A percentile compares a stretch with the other conserved stretches of the same genome.
Conservation (phyloP, 2,329 filamentous ascomycete species). For the Tolypocladium capitatum region DNA sequence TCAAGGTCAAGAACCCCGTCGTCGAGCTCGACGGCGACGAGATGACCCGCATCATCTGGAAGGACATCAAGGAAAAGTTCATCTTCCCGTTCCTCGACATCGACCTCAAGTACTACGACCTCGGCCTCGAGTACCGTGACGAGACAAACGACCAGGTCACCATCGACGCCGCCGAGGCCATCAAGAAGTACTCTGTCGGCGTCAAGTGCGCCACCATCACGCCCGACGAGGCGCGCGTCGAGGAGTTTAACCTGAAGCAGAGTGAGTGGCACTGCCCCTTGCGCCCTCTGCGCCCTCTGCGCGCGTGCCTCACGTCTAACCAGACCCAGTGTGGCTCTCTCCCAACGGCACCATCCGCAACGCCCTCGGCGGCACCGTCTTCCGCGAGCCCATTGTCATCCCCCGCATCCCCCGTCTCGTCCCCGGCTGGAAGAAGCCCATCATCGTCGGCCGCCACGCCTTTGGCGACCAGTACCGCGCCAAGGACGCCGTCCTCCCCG, state of each 20-base stretch:
- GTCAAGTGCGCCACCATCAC: slow-evolving; percentile 99
- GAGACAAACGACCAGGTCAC: slow-evolving; percentile 95
- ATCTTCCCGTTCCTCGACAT: slow-evolving; percentile 93
- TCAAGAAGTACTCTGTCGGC: slow-evolving; percentile 97
- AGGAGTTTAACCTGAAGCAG: slow-evolving; percentile 98
- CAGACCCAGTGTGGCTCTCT: slow-evolving; percentile 83
- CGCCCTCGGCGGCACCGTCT: slow-evolving; percentile 80
- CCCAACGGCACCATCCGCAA: slow-evolving; percentile 84
- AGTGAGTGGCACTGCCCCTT: slow-evolving; percentile 41
- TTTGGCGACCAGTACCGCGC: slow-evolving; percentile 98
- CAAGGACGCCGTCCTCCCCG: slow-evolving; percentile 75
- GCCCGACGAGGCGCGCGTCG: slow-evolving; percentile 86
- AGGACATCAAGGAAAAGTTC: slow-evolving; percentile 98
- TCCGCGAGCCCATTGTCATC: slow-evolving; percentile 98
- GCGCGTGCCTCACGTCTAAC: not conserved
- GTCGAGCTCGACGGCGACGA: slow-evolving; percentile 91
- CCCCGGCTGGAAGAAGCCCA: slow-evolving; percentile 96
- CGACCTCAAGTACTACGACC: slow-evolving; percentile 95
- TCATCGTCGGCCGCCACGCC: slow-evolving; percentile 96
- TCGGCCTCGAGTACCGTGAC: slow-evolving; percentile 89
- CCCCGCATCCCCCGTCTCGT: slow-evolving; percentile 84
- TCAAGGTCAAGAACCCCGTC: slow-evolving; percentile 98
- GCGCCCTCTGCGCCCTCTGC: too few relatives aligned
- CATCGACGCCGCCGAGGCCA: slow-evolving; percentile 85
- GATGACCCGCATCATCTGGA: slow-evolving; percentile 99